Evolutionary conservation across 2,329 filamentous ascomycete species (phyloP), one percentile per base, ranked within the genome.

Genomic region (Claviceps capensis): DNA sequence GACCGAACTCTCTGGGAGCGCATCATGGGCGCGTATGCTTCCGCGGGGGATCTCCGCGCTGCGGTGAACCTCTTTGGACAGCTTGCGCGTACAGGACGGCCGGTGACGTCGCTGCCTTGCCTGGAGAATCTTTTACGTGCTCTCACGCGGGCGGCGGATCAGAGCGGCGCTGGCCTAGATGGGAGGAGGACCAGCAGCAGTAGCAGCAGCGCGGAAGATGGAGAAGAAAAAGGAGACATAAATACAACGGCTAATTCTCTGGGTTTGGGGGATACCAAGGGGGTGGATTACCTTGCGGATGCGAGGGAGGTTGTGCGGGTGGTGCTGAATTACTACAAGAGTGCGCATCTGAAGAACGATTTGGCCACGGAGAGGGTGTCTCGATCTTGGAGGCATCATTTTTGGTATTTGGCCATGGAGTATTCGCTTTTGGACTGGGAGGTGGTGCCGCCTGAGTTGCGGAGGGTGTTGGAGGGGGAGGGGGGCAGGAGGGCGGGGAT

Each of bases 1-100:
- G 84, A 88, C 63, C 72, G 73, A 55, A 73, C 82, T 14, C 80
- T 89, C 58, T 88, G 82, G 75, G 83, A 87, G 64, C 76, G 82
- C 50, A 72, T 85, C 55, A 76, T 89, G 56, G 78, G 81, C 61
- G 84, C 83, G 1, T 87, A 84, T 62, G 78, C 83, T 7, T 57
- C 65, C 13, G 65, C 69, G 9, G 76, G 77, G 46, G 73, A 82
- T 53, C 66, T 73, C 0, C 63, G 63, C 37, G 69, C 65, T 36
- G 78, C 79, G 2, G 67, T 78, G 59, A 61, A 61, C 47, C 66
- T 79, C 41, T 77, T 79, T 57, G 64, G 71, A 49, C 66, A 69
- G 54, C 66, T 79, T 34, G 62, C 60, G 17, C 61, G 67, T 51
- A 61, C 60, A 5, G 62, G 67, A 11, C 66, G 72, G 26, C 66